A percentile compares a stretch with the other conserved stretches of the same genome.
Evolutionary conservation across 2,329 filamentous ascomycete species (phyloP).

Genomic region (Alternaria sp.): DNA sequence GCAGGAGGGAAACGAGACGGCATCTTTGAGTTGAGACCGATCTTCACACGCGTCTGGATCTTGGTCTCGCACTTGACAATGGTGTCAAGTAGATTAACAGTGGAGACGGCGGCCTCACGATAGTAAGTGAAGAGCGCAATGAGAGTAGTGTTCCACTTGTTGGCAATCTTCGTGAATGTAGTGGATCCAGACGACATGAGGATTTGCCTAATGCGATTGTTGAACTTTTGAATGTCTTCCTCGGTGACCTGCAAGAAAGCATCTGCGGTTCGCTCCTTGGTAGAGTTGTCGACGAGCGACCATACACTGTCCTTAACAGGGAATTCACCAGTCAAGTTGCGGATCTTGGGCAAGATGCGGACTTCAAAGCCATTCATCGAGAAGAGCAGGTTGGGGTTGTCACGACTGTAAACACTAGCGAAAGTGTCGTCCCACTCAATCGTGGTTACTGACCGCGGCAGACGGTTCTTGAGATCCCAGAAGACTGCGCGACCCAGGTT

Average conservation of each 20-base stretch:
- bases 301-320: conserved; percentile 97
- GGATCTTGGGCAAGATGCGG: conserved; percentile 91
- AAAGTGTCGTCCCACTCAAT: conserved; percentile 99
- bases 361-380: conserved; percentile 99
- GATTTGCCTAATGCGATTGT: conserved; percentile 97
- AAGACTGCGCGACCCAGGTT: conserved; percentile 97
- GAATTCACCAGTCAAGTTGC: conserved; percentile 96
- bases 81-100: conserved; percentile 90
- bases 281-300: conserved; percentile 95
- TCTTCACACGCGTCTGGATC: conserved; percentile 98
- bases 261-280: conserved; percentile 95
- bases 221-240: conserved; percentile 98
- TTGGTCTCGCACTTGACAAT: conserved; percentile 99
- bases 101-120: conserved; percentile 95
- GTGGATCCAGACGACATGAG: conserved; percentile 99
- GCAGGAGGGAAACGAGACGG: conserved; percentile 97
- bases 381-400: conserved; percentile 96
- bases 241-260: conserved; percentile 98
- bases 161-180: conserved; percentile 99
- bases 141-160: conserved; percentile 99
- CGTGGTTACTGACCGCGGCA: conserved; percentile 93
- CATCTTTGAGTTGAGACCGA: conserved; percentile 99
- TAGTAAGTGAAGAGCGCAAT: conserved; percentile 99
- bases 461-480: conserved; percentile 97
- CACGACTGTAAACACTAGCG: conserved; percentile 94